Evolutionary conservation across 176 grass and related monocot species (phyloP).

Genomic region (Carex littledalei): DNA sequence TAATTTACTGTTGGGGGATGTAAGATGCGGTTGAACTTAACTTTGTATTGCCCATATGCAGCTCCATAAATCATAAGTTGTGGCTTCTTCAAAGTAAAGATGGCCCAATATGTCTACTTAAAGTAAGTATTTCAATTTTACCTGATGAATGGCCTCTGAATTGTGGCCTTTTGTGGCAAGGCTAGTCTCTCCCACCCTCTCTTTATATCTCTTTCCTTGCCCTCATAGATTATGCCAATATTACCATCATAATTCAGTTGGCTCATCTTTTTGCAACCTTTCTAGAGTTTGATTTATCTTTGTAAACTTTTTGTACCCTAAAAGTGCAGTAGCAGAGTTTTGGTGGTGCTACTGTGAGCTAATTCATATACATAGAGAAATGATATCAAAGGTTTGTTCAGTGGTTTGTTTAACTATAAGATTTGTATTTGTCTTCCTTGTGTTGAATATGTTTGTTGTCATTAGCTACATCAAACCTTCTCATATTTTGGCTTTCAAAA

Average conservation of each 20-base stretch:
- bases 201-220: background rate
- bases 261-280: background rate
- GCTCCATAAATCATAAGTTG: conserved; percentile 21
- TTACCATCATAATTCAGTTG: background rate
- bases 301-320: background rate
- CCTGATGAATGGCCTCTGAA: background rate
- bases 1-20: conserved; percentile 1
- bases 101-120: conserved; percentile 24
- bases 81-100: conserved; percentile 28
- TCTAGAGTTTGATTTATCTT: background rate
- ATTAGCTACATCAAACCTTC: background rate
- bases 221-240: conserved; percentile 14
- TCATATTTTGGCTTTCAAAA: background rate
- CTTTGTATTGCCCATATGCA: conserved; percentile 22
- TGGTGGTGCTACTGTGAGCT: background rate
- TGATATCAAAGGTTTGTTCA: background rate
- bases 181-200: background rate
- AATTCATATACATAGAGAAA: background rate
- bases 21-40: conserved; percentile 23
- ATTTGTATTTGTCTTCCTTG: background rate
- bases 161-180: conserved; percentile 1
- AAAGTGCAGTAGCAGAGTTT: background rate
- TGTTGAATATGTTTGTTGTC: background rate
- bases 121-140: conserved; percentile 22
- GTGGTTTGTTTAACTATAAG: background rate